phyloP scores from a whole-genome alignment of 352 stramenopile genomes.

The Globisporangium yorkense region DNA sequence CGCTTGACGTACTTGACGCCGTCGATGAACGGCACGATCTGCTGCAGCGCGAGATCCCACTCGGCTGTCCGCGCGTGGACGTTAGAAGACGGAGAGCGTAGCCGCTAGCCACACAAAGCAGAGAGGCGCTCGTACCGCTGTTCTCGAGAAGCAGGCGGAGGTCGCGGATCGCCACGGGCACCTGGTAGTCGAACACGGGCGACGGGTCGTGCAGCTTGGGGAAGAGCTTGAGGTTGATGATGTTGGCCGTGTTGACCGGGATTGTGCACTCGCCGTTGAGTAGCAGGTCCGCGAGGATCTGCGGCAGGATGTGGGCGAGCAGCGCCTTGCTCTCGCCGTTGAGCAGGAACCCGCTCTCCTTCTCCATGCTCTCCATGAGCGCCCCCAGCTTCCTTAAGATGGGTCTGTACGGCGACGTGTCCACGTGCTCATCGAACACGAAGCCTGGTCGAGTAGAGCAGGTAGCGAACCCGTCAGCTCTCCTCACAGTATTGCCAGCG shows the following conservation, averaged over 20 bases:
- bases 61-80: slow-evolving; percentile 31
- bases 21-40: slow-evolving; percentile 90
- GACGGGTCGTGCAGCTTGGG: slow-evolving; percentile 63
- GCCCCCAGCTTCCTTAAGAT: slow-evolving; percentile 84
- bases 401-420: slow-evolving; percentile 71
- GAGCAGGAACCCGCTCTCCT: slow-evolving; percentile 81
- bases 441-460: slow-evolving; percentile 32
- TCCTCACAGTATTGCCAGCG: too few relatives aligned
- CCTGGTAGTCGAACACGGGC: slow-evolving; percentile 77
- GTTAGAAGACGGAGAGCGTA: background rate
- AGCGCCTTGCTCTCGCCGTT: slow-evolving; percentile 55
- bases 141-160: slow-evolving; percentile 65
- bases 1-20: slow-evolving; percentile 88
- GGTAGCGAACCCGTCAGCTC: background rate
- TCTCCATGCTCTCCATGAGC: slow-evolving; percentile 84
- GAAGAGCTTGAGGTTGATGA: slow-evolving; percentile 87
- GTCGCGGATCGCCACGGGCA: slow-evolving; percentile 77
- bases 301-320: slow-evolving; percentile 57
- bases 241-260: slow-evolving; percentile 73
- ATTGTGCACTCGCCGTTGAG: slow-evolving; percentile 76
- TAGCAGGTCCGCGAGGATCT: slow-evolving; percentile 69
- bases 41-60: slow-evolving; percentile 83
- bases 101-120: background rate
- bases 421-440: slow-evolving; percentile 73
- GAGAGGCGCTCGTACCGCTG: slow-evolving; percentile 32